Base-by-base conservation (phyloP, 1,284 basidiomycete species). In the Puccinia polysora region DNA sequence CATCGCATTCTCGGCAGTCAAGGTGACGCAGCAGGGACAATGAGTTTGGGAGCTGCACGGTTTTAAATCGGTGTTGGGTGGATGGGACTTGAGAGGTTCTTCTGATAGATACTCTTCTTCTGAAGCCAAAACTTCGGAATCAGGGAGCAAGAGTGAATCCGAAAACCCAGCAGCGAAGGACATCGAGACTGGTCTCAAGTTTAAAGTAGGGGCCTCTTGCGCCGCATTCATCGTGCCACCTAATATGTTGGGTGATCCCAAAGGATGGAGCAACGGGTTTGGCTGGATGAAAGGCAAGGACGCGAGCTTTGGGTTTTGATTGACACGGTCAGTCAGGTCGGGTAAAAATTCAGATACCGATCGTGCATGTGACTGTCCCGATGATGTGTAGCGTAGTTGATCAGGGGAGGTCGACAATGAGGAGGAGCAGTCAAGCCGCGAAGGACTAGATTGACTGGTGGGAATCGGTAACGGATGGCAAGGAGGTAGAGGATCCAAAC, bases 111-210 rank as follows among this genome's bases (percentile, higher is more conserved):
- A n/a, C n/a, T n/a, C n/a, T n/a, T n/a, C n/a, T n/a, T n/a, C n/a
- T n/a, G n/a, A n/a, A n/a, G n/a, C n/a, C n/a, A n/a, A n/a, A n/a
- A n/a, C n/a, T n/a, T 25, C 12, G n/a, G 12, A 23, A 23, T 59
- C 56, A n/a, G 56, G 25, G 36, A 59, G 36, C 36, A 59, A 25
- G 8, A 59, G 43, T 40, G 18, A 38, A 1, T 59, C 56, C 4
- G 56, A 59, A 23, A 59, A 59, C 20, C 56, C 56, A 23, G 56
- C 56, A 18, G 56, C 56, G 30, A 59, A 59, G 20, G 56, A 38
- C n/a, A 59, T 18, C 34, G 56, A 59, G 36, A 59, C 56, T 23
- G 56, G 56, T 40, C 56, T 36, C n/a, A 59, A 14, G 36, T 59
- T 59, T 10, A 59, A 40, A 3, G 36, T 59, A 8, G 56, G 56